Evolutionary conservation across 495 filamentous ascomycete genomes (phyloP).

Genomic region (Aspergillus sclerotiicarbonarius): DNA sequence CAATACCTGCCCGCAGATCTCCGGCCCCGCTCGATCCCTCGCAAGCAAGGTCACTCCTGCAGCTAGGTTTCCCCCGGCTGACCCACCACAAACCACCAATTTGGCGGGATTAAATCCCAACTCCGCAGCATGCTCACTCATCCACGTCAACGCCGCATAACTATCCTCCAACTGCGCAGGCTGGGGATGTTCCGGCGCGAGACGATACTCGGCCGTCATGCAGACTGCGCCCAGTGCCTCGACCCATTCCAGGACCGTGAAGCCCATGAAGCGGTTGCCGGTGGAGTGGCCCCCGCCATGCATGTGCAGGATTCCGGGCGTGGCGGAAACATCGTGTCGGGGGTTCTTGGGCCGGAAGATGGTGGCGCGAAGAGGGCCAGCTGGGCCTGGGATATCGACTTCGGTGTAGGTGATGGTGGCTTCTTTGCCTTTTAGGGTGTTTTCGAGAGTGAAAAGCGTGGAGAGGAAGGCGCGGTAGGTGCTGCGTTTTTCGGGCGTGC

Average conservation of each 20-base stretch:
- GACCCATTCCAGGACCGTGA: slow-evolving; percentile 3
- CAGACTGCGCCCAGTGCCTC: slow-evolving; percentile 4
- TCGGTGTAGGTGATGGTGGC: slow-evolving; percentile 3
- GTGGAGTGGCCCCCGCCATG: slow-evolving; percentile 15
- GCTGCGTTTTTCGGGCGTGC: background rate
- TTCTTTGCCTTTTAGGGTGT: slow-evolving; percentile 1
- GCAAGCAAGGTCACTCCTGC: slow-evolving; percentile 38
- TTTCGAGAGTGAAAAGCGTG: background rate
- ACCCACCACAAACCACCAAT: slow-evolving; percentile 54
- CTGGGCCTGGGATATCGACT: slow-evolving; percentile 10
- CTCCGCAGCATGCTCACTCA: slow-evolving; percentile 27
- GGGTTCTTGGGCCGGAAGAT: slow-evolving; percentile 7
- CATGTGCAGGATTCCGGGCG: slow-evolving; percentile 8
- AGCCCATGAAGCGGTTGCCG: slow-evolving; percentile 14
- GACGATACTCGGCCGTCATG: slow-evolving; percentile 25
- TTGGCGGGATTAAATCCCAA: slow-evolving; percentile 51
- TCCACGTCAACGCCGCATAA: slow-evolving; percentile 40
- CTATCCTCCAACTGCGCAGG: slow-evolving; percentile 29
- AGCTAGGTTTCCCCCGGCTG: slow-evolving; percentile 55
- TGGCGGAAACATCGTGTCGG: background rate
- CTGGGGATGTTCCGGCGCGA: slow-evolving; percentile 31
- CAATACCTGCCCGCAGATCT: slow-evolving; percentile 39
- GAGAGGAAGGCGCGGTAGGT: background rate
- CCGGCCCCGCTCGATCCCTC: slow-evolving; percentile 35
- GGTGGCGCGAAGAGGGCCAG: slow-evolving; percentile 4